Evolutionary conservation across 345 rosid genomes (phyloP).

Genomic region (Gynandropsis gynandra): DNA sequence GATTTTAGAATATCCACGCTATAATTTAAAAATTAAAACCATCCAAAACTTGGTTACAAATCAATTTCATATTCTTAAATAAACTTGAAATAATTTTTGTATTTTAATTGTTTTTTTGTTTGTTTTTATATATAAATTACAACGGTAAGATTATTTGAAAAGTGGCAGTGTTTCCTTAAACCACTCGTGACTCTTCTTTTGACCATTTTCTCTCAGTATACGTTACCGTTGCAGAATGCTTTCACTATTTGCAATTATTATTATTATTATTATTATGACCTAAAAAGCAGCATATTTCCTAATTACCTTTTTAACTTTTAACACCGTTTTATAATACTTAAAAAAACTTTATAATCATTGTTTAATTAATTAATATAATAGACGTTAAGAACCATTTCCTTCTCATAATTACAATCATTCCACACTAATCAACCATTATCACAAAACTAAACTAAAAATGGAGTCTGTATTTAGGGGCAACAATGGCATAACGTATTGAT

Average conservation of each 20-base stretch:
- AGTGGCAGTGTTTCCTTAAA: constrained; percentile 27
- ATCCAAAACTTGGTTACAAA: too few relatives aligned
- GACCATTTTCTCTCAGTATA: constrained; percentile 24
- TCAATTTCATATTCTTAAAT: too few relatives aligned
- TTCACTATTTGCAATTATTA: too few relatives aligned
- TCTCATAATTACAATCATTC: too few relatives aligned
- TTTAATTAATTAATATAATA: constrained; percentile 16
- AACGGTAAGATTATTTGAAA: constrained; percentile 29
- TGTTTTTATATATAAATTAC: too few relatives aligned
- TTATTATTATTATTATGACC: constrained; percentile 19
- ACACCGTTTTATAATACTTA: constrained; percentile 21
- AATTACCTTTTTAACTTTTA: constrained; percentile 11
- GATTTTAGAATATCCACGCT: too few relatives aligned
- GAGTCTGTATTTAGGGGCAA: too few relatives aligned
- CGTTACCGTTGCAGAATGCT: neutral
- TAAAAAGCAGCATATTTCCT: constrained; percentile 26
- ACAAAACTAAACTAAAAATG: too few relatives aligned
- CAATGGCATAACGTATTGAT: too few relatives aligned
- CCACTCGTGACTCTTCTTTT: constrained; percentile 28
- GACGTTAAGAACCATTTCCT: constrained; percentile 6
- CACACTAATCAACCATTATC: too few relatives aligned
- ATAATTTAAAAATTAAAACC: too few relatives aligned
- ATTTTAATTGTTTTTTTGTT: too few relatives aligned
- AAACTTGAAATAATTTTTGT: constrained; percentile 25
- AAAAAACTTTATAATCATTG: constrained; percentile 16